Evolutionary conservation across 1,139 yeast genomes (phyloP), one percentile per base, ranked within the genome.

Genomic region (Blastobotrys petasosporus): DNA sequence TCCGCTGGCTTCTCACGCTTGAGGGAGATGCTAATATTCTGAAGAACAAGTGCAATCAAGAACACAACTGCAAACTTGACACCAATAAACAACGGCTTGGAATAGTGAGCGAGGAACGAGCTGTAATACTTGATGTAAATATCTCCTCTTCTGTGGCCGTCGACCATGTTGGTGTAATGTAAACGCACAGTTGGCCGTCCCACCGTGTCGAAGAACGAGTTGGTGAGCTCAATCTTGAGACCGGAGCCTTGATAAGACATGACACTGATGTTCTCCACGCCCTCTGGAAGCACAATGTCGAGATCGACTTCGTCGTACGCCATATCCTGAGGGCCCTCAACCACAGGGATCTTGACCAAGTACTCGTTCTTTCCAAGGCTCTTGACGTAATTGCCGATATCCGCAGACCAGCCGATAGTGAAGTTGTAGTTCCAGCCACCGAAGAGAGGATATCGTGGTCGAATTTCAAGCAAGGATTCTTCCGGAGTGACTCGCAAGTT

Each of bases 391-490:
- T 76, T 68, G 25, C 69, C 61, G 40, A 88, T 67, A 35, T 73
- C 69, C 54, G 79, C 76, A 47, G 82, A 78, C 96, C 96, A 94
- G 6, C 97, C 97, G 59, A 92, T 69, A 16, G 98, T 92, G 71
- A 87, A 92, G 67, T 92, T 88, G 68, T 88, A 92, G 58, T 82
- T 77, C 99, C 99, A 92, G 36, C 90, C 94, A 42, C 98, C 99
- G 67, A 87, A 85, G 7, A 92, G 61, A 10, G 99, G 99, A 70
- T 74, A 92, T 63, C 99, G 76, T 47, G 98, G 98, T 59, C 76
- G 79, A 54, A 92, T 65, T 37, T 81, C 71, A 47, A 87, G 68
- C 15, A 53, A 37, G 4, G 67, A 55, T 51, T 73, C 76, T 47
- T 74, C 67, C 2, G 59, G 60, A 29, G 51, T 51, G 12, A 57